Conservation (phyloP, 441 rosid species). For the Arabidopsis hybrid region DNA sequence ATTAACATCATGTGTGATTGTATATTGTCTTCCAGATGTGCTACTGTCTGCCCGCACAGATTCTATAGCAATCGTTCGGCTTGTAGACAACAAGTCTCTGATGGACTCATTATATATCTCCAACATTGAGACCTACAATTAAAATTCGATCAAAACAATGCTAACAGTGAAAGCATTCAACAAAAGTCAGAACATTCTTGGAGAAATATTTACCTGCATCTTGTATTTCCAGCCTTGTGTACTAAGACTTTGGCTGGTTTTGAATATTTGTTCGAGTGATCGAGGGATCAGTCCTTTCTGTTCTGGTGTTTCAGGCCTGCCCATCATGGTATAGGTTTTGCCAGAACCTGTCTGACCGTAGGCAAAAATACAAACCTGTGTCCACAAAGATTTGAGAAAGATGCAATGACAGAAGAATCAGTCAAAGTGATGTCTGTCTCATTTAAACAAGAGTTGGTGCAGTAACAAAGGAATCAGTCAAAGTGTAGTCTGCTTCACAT, state of each 20-base stretch:
- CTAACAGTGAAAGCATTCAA: neutral
- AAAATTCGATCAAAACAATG: neutral
- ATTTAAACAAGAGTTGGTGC: neutral
- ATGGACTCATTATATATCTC: conserved; percentile 96
- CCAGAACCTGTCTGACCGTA: conserved; percentile 99
- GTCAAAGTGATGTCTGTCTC: neutral
- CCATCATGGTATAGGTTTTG: conserved; percentile 99
- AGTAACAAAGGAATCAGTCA: no score
- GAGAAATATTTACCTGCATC: conserved; percentile 74
- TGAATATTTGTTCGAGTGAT: conserved; percentile 88
- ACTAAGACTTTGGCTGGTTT: conserved; percentile 73
- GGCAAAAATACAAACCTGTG: conserved; percentile 97
- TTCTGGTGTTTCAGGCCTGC: conserved; percentile 72
- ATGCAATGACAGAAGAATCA: conserved; percentile 3
- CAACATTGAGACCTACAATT: conserved; percentile 85
- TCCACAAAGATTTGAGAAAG: conserved; percentile 30
- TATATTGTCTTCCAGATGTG: conserved; percentile 74
- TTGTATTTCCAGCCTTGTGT: conserved; percentile 94
- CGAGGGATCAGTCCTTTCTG: conserved; percentile 93
- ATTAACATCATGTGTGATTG: conserved; percentile 83
- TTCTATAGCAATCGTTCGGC: conserved; percentile 51
- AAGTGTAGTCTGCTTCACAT: no score
- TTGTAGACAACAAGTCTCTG: conserved; percentile 76
- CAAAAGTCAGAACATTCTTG: conserved; percentile 4
- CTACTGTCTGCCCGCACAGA: conserved; percentile 56